Conservation (phyloP, 345 rosid species). For the Eucalyptus globulus region DNA sequence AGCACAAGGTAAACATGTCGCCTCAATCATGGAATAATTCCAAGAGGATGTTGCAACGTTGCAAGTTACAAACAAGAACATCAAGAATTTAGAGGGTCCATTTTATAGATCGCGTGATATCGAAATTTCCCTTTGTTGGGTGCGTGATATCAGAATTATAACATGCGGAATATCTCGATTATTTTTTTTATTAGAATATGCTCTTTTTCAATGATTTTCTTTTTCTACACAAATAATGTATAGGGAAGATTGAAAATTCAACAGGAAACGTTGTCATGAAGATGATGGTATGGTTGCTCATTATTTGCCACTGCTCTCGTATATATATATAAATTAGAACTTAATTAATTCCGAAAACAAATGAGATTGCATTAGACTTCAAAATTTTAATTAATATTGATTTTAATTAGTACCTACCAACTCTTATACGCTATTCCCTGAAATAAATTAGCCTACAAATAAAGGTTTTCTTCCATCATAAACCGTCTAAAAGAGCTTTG, state of each 20-base stretch:
- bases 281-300: neutral
- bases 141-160: neutral
- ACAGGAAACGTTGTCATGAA: neutral
- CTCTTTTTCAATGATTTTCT: neutral
- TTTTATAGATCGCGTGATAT: neutral
- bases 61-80: neutral
- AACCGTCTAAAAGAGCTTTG: neutral
- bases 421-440: neutral
- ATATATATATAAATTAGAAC: neutral
- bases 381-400: too few species aligned
- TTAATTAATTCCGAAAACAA: neutral
- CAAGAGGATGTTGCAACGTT: neutral
- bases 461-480: neutral
- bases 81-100: neutral
- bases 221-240: neutral
- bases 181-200: neutral
- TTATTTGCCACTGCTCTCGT: neutral
- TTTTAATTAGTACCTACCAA: neutral
- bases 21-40: neutral
- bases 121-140: neutral
- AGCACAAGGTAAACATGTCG: neutral
- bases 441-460: neutral
- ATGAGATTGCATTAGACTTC: neutral
- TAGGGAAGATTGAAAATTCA: neutral
- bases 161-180: neutral